A percentile compares a stretch with the other conserved stretches of the same genome.
These are phyloP conservation scores for Tulasnella sp. DNA, from an alignment of 768 basidiomycete genomes.

Conservation along the genomic window DNA sequence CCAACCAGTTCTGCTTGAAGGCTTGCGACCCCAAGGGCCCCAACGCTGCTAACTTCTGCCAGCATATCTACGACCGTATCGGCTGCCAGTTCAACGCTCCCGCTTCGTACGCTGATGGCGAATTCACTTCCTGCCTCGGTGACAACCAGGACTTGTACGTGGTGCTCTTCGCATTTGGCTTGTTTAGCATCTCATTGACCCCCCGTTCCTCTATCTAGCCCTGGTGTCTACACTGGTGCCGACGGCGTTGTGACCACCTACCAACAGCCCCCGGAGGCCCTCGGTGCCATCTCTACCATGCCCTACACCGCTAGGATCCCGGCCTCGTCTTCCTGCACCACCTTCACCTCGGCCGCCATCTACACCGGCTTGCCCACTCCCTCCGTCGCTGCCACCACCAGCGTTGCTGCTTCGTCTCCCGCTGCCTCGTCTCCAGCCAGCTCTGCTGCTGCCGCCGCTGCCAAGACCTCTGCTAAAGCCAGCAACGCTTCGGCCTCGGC, in stretches of 20 bases:
- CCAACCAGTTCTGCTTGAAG: slow-evolving; percentile 36
- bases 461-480: not conserved
- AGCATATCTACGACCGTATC: slow-evolving; percentile 31
- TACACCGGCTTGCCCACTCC: slow-evolving; percentile 21
- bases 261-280: slow-evolving; percentile 31
- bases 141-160: slow-evolving; percentile 31
- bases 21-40: slow-evolving; percentile 34
- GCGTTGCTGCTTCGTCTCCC: not conserved
- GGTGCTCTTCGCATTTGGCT: not conserved
- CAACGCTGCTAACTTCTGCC: slow-evolving; percentile 28
- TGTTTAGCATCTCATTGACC: not conserved
- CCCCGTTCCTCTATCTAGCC: not conserved
- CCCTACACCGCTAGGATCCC: slow-evolving; percentile 33
- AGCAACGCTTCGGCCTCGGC: not conserved
- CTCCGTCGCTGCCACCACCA: not conserved
- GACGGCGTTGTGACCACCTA: slow-evolving; percentile 30
- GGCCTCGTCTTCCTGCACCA: slow-evolving; percentile 33
- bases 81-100: slow-evolving; percentile 32
- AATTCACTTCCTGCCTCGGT: slow-evolving; percentile 31
- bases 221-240: slow-evolving; percentile 30
- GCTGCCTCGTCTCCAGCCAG: not conserved
- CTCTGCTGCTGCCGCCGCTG: not conserved
- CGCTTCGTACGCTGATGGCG: slow-evolving; percentile 29
- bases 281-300: slow-evolving; percentile 30
- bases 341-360: slow-evolving; percentile 30